Base-by-base conservation (phyloP, 2,329 filamentous ascomycete species). In the Lizonia empirigonia region DNA sequence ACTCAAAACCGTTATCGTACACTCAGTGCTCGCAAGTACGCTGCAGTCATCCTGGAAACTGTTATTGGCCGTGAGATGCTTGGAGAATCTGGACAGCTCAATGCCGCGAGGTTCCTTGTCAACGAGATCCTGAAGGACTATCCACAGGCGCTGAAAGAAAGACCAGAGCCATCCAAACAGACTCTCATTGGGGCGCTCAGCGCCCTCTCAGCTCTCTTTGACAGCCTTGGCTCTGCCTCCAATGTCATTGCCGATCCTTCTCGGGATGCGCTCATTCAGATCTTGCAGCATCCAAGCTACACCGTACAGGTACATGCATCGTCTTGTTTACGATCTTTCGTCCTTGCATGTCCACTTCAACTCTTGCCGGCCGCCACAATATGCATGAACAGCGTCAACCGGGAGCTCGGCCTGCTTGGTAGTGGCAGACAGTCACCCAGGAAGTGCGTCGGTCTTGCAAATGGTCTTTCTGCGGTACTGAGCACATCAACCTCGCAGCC, bases 91-190 rank as follows among this genome's bases (percentile, higher is more conserved):
- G 92, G 91, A 7, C 93, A 97, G 67, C 80, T 93, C 52, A 86
- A 88, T 61, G 91, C 90, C 22, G 90, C 91, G 6, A 90, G 86
- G 64, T 84, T 85, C 55, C 76, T 99, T 44, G 85, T 97, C 67
- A 96, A 96, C 69, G 87, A 91, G 50, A 81, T 97, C 36, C 80
- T 99, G 39, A 97, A 96, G 70, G 94, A 97, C 70, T 97, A 96
- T 62, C 93, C 94, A 0, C 91, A 96, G 70, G 87, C 88, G 5
- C 76, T 96, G 38, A 90, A 92, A 63, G 93, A 97, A 71, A 85
- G 89, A 32, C 85, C 88, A 1, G 93, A 97, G 70, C 94, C 94
- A 6, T 87, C 85, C 38, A 99, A 99, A 73, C 86, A 95, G 64
- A 87, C 87, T 1, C 76, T 99, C 30, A 88, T 91, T 38, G 87